These are phyloP conservation scores for Pyrenopolyporus hunteri DNA, from an alignment of 495 filamentous ascomycete genomes.

Conservation along the genomic window DNA sequence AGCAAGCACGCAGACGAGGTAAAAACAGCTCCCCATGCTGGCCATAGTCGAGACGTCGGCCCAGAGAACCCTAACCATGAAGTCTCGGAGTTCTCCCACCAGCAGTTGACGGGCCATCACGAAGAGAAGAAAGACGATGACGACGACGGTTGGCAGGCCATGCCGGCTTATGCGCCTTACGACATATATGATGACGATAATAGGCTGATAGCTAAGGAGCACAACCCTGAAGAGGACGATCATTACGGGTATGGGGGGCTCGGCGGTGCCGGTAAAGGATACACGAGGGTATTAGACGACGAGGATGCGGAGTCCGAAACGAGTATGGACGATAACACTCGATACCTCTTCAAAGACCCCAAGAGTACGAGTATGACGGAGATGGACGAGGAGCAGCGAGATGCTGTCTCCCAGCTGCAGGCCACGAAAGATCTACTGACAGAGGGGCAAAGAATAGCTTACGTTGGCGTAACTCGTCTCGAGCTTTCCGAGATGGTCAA, in stretches of 20 bases:
- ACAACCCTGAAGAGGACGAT: conserved; percentile 71
- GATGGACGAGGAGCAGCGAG: conserved; percentile 75
- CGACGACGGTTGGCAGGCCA: conserved; percentile 81
- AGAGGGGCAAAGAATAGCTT: conserved; percentile 94
- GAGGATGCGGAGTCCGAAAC: conserved; percentile 93
- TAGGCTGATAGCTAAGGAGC: conserved; percentile 80
- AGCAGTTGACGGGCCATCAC: conserved; percentile 69
- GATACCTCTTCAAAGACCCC: conserved; percentile 85
- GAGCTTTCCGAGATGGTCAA: conserved; percentile 77
- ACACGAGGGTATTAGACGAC: conserved; percentile 90
- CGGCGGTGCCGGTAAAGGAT: conserved; percentile 90
- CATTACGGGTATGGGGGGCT: conserved; percentile 73
- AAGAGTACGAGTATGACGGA: conserved; percentile 61
- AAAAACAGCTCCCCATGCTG: conserved; percentile 19
- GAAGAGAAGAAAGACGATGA: conserved; percentile 56
- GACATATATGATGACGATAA: conserved; percentile 96
- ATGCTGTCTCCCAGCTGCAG: conserved; percentile 87
- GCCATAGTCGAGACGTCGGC: conserved; percentile 42
- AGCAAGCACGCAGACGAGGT: conserved; percentile 33
- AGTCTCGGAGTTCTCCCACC: conserved; percentile 90
- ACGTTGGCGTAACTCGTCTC: conserved; percentile 86
- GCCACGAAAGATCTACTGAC: conserved; percentile 95
- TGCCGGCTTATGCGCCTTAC: conserved; percentile 90
- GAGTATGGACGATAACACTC: conserved; percentile 96
- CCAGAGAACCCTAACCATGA: conserved; percentile 39